Percentiles rank a stretch among this genome's conserved stretches.
Conservation (phyloP, 208 protist genomes). For the Balamuthia mandrillaris region DNA sequence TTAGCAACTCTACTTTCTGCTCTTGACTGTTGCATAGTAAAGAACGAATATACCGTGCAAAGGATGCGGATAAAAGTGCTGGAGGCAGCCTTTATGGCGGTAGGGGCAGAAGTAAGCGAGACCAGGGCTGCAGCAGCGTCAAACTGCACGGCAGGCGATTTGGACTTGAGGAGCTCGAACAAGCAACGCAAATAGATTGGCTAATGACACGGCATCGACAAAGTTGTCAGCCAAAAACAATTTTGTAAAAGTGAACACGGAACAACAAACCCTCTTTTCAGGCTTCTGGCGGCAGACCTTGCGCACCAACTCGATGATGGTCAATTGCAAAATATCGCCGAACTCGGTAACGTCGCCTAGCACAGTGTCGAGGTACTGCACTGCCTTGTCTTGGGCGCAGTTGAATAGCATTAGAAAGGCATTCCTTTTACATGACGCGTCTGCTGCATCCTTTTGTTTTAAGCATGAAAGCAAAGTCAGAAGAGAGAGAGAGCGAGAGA, state of each 20-base stretch:
- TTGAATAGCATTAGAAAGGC: conserved; percentile 96
- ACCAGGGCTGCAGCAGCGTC: conserved; percentile 91
- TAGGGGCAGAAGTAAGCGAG: conserved; percentile 88
- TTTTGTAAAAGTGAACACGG: neutral
- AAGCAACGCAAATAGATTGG: conserved; percentile 90
- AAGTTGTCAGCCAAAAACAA: neutral
- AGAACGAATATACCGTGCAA: conserved; percentile 12
- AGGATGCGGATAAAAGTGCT: conserved; percentile 89
- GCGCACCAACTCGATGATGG: conserved; percentile 78
- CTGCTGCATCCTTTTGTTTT: conserved; percentile 53
- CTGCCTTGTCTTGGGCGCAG: conserved; percentile 87
- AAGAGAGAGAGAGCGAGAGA: neutral
- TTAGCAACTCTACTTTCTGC: conserved; percentile 47
- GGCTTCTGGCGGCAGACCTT: conserved; percentile 61
- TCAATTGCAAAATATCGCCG: conserved; percentile 88
- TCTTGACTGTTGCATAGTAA: neutral
- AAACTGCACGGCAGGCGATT: conserved; percentile 88
- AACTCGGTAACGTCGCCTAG: conserved; percentile 78
- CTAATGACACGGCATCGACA: conserved; percentile 52
- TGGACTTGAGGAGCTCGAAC: conserved; percentile 88
- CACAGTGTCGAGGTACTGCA: conserved; percentile 83
- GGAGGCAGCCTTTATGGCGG: conserved; percentile 87
- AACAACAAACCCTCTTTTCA: neutral
- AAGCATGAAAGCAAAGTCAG: neutral
- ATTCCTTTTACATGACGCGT: conserved; percentile 91